Base-by-base conservation (phyloP, 805 yeast species). In the Candida hispaniensis region DNA sequence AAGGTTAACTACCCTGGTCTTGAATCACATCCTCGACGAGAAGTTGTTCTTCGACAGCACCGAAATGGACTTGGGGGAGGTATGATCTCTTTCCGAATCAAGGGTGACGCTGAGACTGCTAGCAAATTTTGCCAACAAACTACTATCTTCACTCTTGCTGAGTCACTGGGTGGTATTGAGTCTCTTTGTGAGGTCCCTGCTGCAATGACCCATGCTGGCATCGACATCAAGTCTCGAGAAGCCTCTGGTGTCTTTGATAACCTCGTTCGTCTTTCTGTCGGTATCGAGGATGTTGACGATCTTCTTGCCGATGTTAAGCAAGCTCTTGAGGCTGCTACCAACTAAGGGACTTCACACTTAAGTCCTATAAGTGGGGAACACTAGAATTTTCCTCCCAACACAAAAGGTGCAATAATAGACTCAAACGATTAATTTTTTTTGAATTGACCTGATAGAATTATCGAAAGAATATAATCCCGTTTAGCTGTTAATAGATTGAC, bases 151-250 rank as follows among this genome's bases (percentile, higher is more conserved):
- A 75, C 91, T 13, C 66, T 82, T 52, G 93, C 94, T 39, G 94
- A 83, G 63, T 80, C 93, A 13, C 69, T 82, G 43, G 94, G 94
- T 47, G 94, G 94, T 47, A 75, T 82, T 44, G 94, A 82, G 63
- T 75, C 86, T 6, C 65, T 81, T 51, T 61, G 79, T 45, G 93
- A 82, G 60, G 86, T 82, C 30, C 94, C 94, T 25, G 91, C 93
- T 29, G 72, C 74, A 40, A 81, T 81, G 94, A 81, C 94, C 49
- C 94, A 81, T 51, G 91, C 88, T 39, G 93, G 93, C 54, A 81
- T 81, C 56, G 83, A 91, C 51, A 64, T 66, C 55, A 80, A 64
- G 36, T 75, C 72, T 49, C 73, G 93, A 61, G 88, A 78, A 60
- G 69, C 73, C 34, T 68, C 73, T 41, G 93, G 93, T 44, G 91